Conservation (phyloP, 202 grass and related monocot genomes). For the Carex arenaria region DNA sequence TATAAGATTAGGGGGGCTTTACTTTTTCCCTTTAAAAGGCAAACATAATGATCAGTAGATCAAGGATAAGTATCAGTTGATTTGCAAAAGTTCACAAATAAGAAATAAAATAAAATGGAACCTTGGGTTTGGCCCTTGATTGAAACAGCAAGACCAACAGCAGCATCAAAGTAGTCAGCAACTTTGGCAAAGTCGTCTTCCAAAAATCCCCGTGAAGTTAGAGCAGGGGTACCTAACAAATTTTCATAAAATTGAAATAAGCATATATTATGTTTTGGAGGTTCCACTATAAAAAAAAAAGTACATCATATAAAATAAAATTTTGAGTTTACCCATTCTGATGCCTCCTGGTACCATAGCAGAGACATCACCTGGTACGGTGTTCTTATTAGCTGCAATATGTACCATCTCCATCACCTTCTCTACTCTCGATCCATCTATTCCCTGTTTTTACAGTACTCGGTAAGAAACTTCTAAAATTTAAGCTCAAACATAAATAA, state of each 20-base stretch:
- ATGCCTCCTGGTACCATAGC: constrained; percentile 99
- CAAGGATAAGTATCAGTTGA: background rate
- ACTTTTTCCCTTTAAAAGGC: background rate
- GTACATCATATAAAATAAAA: background rate
- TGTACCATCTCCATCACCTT: constrained; percentile 89
- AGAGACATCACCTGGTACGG: constrained; percentile 96
- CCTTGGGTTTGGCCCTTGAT: constrained; percentile 76
- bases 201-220: constrained; percentile 94
- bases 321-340: constrained; percentile 78
- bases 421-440: constrained; percentile 95
- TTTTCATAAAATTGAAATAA: constrained; percentile 14
- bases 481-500: background rate
- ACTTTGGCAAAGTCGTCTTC: constrained; percentile 99
- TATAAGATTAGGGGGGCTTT: background rate
- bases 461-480: background rate
- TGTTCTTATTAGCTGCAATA: constrained; percentile 98
- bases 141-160: constrained; percentile 79
- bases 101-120: constrained; percentile 27
- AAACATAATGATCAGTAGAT: background rate
- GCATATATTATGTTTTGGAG: background rate
- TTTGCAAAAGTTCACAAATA: background rate
- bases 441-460: constrained; percentile 48
- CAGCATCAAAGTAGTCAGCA: constrained; percentile 77
- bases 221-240: constrained; percentile 87
- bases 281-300: background rate